Conservation (phyloP, 23 red algal species). For the Gracilaria caudata region DNA sequence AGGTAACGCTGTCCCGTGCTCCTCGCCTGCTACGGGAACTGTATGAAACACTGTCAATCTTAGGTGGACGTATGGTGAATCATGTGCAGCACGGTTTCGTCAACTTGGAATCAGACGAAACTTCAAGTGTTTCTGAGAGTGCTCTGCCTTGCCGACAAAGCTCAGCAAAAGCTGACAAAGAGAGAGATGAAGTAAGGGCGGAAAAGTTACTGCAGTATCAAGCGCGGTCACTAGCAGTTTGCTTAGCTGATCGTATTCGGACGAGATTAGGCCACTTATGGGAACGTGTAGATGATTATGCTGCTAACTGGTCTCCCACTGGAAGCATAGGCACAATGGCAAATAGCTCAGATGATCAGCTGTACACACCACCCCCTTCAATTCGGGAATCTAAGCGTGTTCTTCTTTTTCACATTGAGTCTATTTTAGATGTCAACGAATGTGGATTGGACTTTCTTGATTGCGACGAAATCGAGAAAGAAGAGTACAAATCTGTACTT, state of each 20-base stretch:
- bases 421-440: conserved; percentile 10
- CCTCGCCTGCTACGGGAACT: too few relatives aligned
- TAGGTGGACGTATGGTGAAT: too few relatives aligned
- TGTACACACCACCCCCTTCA: too few relatives aligned
- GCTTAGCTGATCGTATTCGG: neutral
- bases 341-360: too few relatives aligned
- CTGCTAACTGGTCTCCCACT: neutral
- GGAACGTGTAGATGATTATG: neutral
- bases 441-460: conserved; percentile 13
- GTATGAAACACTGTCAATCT: too few relatives aligned
- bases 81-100: neutral
- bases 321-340: neutral
- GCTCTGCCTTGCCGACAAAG: neutral
- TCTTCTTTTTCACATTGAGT: neutral
- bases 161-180: neutral
- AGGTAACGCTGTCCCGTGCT: too few relatives aligned
- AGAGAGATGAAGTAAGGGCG: neutral
- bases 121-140: neutral
- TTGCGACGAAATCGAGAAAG: too few relatives aligned
- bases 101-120: neutral
- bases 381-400: too few relatives aligned
- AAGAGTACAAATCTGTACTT: too few relatives aligned
- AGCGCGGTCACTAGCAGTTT: too few relatives aligned
- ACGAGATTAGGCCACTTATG: neutral
- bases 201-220: neutral